Evolutionary conservation across 2,329 filamentous ascomycete species (phyloP), one percentile per base, ranked within the genome.

Genomic region (Colletotrichum graminicola): DNA sequence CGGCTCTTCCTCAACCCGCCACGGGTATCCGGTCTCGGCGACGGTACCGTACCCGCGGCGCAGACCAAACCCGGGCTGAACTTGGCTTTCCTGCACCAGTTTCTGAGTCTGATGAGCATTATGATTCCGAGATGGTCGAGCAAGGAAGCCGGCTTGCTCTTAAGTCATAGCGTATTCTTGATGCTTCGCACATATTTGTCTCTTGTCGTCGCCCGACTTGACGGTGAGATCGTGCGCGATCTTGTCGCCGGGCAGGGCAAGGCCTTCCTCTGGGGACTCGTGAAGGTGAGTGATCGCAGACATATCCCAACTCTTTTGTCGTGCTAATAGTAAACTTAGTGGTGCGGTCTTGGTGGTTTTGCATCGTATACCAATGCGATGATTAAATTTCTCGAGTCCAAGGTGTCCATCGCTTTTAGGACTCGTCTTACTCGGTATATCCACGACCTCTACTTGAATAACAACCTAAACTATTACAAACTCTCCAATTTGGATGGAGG

Each of bases 351-450:
- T 45, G 96, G 96, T 52, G 94, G 93, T 2, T 91, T 98, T 74
- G 95, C 95, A 11, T 97, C 95, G 0, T 99, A 99, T 79, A 98
- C 95, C 62, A 99, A 99, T 81, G 94, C 95, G 66, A 98, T 97
- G 93, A 99, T 99, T 86, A 98, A 98, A 82, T 99, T 93, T 82
- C 88, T 99, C 73, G 95, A 99, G 82, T 95, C 94, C 62, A 99
- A 99, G 84, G 94, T 99, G 65, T 97, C 95, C 8, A 99, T 99
- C 75, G 95, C 97, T 43, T 99, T 99, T 87, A 91, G 96, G 52
- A 99, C 96, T 5, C 90, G 96, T 14, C 87, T 99, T 18, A 99
- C 96, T 2, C 88, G 96, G 76, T 99, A 99, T 80, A 97, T 99
- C 65, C 96, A 99, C 81, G 96, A 99, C 78, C 84, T 99, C 11